Base-by-base conservation (phyloP, 108 stramenopile species). In the Parietichytrium sp. region DNA sequence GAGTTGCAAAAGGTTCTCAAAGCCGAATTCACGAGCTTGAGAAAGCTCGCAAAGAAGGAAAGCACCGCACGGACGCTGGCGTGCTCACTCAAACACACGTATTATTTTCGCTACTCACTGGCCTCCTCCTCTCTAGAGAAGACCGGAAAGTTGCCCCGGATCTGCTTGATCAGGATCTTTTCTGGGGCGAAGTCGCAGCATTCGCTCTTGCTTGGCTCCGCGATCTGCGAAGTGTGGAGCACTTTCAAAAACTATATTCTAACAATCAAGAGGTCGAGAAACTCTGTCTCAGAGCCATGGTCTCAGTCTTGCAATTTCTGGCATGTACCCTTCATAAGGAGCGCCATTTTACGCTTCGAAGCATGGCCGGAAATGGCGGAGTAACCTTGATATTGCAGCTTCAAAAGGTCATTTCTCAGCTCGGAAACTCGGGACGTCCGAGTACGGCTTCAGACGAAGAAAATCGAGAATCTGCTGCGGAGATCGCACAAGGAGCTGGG, bases 201-300 rank as follows among this genome's bases (percentile, higher is more conserved):
- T 45, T 72, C 20, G 61, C 61, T 25, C 18, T 72, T 16, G 45
- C 61, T 45, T 72, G 61, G 61, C n/a, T 72, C 38, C 61, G 61
- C 1, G 61, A 72, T n/a, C 6, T 42, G 15, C 61, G 61, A n/a
- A 45, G 61, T 42, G 61, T 45, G 2, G 61, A 72, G 29, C 61
- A 33, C 4, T n/a, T n/a, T n/a, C n/a, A n/a, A n/a, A n/a, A n/a
- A n/a, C n/a, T n/a, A n/a, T n/a, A n/a, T n/a, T n/a, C n/a, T n/a
- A n/a, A n/a, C n/a, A n/a, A n/a, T n/a, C n/a, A n/a, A n/a, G n/a
- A n/a, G n/a, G n/a, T n/a, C n/a, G n/a, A n/a, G n/a, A n/a, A n/a
- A n/a, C n/a, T n/a, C n/a, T n/a, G n/a, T n/a, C n/a, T n/a, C n/a
- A n/a, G n/a, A n/a, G 12, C 42, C 6, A 36, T 72, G 61, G 61